phyloP scores from a whole-genome alignment of 2,329 filamentous ascomycete species.

The Colletotrichum sp. region DNA sequence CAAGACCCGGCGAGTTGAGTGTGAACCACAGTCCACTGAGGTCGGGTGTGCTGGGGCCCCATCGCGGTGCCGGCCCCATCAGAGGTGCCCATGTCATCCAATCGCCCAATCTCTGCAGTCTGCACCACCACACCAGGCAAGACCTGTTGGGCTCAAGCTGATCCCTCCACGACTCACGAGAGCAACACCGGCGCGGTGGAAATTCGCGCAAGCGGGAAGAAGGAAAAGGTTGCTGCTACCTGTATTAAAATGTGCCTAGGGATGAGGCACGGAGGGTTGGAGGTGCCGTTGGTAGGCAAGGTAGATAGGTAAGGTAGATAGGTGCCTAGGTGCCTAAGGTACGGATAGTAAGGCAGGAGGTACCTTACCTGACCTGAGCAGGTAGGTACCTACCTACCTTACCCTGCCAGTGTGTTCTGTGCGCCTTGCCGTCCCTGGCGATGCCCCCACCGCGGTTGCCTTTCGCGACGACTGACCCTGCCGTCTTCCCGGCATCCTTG shows the following conservation, averaged over 20 bases:
- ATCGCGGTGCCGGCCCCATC: background rate
- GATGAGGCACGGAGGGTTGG: background rate
- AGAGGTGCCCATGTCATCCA: slow-evolving; percentile 2
- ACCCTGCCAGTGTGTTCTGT: background rate
- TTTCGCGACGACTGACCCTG: slow-evolving; percentile 6
- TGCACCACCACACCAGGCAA: background rate
- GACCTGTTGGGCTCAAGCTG: background rate
- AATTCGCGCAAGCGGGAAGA: background rate
- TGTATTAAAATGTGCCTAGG: background rate
- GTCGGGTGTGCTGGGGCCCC: background rate
- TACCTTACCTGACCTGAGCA: background rate
- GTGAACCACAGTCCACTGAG: background rate
- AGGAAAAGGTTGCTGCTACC: background rate
- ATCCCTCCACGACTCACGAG: background rate
- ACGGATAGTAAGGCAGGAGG: background rate
- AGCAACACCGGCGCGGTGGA: background rate
- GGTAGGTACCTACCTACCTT: background rate
- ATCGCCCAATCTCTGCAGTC: background rate
- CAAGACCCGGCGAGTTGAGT: background rate
- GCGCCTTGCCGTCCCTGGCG: background rate
- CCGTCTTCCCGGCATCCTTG: slow-evolving; percentile 21
- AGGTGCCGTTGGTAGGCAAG: background rate
- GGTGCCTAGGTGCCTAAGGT: no score
- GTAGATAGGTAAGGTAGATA: background rate
- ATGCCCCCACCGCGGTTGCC: background rate